A percentile compares a stretch with the other conserved stretches of the same genome.
Conservation (phyloP, 371 early-diverging fungal genomes). For the Circinella umbellata region DNA sequence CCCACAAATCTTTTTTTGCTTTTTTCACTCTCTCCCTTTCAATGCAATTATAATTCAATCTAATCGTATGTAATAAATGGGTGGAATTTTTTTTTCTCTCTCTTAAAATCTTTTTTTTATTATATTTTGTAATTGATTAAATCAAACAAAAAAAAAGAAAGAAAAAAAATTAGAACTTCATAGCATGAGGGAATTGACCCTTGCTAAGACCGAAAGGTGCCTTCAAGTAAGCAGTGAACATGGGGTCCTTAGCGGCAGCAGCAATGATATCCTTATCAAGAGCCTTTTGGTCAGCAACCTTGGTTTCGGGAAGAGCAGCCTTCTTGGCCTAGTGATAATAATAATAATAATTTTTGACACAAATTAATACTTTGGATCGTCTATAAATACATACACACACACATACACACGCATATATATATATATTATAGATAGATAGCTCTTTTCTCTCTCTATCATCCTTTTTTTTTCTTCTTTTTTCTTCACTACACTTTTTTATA, state of each 20-base stretch:
- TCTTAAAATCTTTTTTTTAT: neutral
- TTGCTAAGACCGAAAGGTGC: conserved; percentile 88
- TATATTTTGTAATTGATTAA: neutral
- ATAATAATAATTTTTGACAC: neutral
- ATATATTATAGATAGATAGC: neutral
- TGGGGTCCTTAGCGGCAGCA: conserved; percentile 83
- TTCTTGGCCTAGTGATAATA: conserved; percentile 51
- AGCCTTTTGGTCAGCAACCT: conserved; percentile 86
- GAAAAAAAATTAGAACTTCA: conserved; percentile 81
- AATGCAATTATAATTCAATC: too few relatives aligned
- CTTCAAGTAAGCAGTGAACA: conserved; percentile 86
- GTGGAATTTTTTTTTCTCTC: neutral
- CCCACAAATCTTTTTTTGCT: too few relatives aligned
- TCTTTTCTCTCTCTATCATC: neutral
- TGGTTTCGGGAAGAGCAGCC: conserved; percentile 69
- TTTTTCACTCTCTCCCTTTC: too few relatives aligned
- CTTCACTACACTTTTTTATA: too few relatives aligned
- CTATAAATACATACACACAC: neutral
- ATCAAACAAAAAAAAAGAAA: neutral
- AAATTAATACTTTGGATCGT: neutral
- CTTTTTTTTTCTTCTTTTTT: neutral
- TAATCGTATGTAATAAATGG: too few relatives aligned
- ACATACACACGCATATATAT: neutral
- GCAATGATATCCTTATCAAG: conserved; percentile 86
- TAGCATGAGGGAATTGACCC: conserved; percentile 94